Evolutionary conservation across 2,329 filamentous ascomycete species (phyloP), one percentile per base, ranked within the genome.

Genomic region (Sclerotinia minor): DNA sequence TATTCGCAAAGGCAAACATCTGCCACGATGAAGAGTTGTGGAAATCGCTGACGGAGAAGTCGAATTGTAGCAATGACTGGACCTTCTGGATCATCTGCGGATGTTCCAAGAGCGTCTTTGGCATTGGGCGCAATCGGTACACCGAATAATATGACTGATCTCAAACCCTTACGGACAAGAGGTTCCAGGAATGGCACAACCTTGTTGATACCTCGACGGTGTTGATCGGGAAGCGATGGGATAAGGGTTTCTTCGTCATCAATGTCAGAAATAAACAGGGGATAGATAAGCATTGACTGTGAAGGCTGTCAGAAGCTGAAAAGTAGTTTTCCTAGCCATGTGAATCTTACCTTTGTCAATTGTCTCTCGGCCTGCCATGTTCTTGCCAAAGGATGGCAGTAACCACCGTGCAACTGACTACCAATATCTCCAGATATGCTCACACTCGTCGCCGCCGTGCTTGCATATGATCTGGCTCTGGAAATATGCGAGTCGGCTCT

Each of bases 1-100:
- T 99, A 99, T 81, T 99, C 95, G 85, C 95, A 99, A 9, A 99
- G 89, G 77, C 95, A 98, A 68, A 99, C 95, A 78, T 99, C 95
- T 69, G 90, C 88, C 73, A 90, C 89, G 75, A 99, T 92, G 81
- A 96, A 98, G 69, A 99, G 85, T 70, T 92, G 88, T 2, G 95
- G 95, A 80, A 97, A 98, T 50, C 88, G 85, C 72, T 91, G 87
- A 73, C 92, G 90, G 68, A 99, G 84, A 41, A 97, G 85, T 63
- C 90, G 90, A 76, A 98, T 97, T 59, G 87, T 86, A 75, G 88
- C 88, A 74, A 98, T 96, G 64, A 98, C 95, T 24, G 95, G 95
- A 49, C 95, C 95, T 72, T 92, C 85, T 47, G 94, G 94, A 77
- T 98, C 94, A 78, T 98, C 95, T 74, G 95, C 95, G 29, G 92